These are phyloP conservation scores for Globisporangium lucens DNA, from an alignment of 352 stramenopile genomes.

Conservation along the genomic window DNA sequence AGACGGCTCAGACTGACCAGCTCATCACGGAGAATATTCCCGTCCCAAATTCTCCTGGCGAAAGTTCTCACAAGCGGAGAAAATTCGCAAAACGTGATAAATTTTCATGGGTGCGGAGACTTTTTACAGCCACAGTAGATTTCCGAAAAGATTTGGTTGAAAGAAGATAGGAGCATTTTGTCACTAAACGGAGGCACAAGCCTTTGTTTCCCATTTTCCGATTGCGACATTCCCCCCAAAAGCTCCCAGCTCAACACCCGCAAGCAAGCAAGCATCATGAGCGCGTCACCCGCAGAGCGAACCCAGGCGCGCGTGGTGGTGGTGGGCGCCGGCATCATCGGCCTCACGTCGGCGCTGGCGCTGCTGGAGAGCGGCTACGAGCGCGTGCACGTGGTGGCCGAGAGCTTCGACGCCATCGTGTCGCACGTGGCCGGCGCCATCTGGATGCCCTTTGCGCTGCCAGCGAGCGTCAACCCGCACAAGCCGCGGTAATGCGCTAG, in stretches of 20 bases:
- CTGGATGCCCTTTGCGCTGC: slow-evolving; percentile 71
- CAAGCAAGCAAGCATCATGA: background rate
- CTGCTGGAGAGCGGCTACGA: slow-evolving; percentile 52
- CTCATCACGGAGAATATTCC: no score
- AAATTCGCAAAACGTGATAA: no score
- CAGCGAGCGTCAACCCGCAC: slow-evolving; percentile 27
- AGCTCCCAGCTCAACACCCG: background rate
- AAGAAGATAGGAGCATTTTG: no score
- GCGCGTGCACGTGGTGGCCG: slow-evolving; percentile 45
- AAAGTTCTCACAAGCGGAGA: no score
- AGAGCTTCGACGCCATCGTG: slow-evolving; percentile 50
- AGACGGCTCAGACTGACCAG: no score
- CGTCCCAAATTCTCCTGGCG: no score
- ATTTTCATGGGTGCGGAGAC: no score
- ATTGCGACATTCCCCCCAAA: no score
- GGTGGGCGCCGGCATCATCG: slow-evolving; percentile 64
- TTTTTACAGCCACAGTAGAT: no score
- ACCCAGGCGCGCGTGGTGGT: slow-evolving; percentile 34
- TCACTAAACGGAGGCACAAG: no score
- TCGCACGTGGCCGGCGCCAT: slow-evolving; percentile 69
- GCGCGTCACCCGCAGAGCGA: background rate
- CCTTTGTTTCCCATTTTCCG: no score
- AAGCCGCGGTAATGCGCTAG: slow-evolving; percentile 27
- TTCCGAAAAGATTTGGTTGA: no score
- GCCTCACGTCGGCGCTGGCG: slow-evolving; percentile 59